A percentile compares a stretch with the other conserved stretches of the same genome.
phyloP scores from a whole-genome alignment of 2,329 filamentous ascomycete genomes.

The Cladosporium sphaerospermum region DNA sequence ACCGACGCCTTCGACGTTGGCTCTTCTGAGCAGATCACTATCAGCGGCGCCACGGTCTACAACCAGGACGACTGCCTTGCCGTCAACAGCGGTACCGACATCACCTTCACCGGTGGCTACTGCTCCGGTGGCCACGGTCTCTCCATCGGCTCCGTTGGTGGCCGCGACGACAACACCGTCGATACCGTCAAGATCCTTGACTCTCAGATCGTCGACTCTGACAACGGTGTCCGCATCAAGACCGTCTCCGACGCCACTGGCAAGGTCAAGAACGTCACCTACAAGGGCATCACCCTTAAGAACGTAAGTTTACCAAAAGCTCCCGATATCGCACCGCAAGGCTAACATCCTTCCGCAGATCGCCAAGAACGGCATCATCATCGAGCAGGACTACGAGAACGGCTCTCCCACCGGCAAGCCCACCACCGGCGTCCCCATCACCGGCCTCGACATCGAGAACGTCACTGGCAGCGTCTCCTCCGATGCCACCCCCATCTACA shows the following conservation, averaged over 20 bases:
- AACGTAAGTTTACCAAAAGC: background rate
- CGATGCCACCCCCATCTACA: conserved; percentile 39
- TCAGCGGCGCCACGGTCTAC: conserved; percentile 22
- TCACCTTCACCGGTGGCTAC: conserved; percentile 35
- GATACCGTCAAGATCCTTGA: conserved; percentile 42
- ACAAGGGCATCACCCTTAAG: conserved; percentile 45
- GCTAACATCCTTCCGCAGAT: conserved; percentile 32
- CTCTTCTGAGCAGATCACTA: conserved; percentile 18
- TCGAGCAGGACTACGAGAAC: conserved; percentile 55
- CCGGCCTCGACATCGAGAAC: conserved; percentile 39
- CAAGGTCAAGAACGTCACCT: conserved; percentile 47
- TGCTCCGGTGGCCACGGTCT: conserved; percentile 49
- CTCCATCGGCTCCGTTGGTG: conserved; percentile 51
- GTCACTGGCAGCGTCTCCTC: conserved; percentile 41
- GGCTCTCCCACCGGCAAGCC: conserved; percentile 34
- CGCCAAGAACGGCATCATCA: conserved; percentile 49
- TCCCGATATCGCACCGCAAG: background rate
- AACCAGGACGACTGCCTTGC: conserved; percentile 29
- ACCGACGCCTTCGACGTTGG: conserved; percentile 29
- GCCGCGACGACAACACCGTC: conserved; percentile 45
- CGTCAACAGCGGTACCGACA: conserved; percentile 35
- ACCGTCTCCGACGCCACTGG: conserved; percentile 46
- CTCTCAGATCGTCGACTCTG: conserved; percentile 40
- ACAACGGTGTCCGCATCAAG: conserved; percentile 50
- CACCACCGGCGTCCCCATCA: conserved; percentile 47